Evolutionary conservation across 495 filamentous ascomycete species (phyloP), one percentile per base, ranked within the genome.

Genomic region (Penicillium longicatenatum): DNA sequence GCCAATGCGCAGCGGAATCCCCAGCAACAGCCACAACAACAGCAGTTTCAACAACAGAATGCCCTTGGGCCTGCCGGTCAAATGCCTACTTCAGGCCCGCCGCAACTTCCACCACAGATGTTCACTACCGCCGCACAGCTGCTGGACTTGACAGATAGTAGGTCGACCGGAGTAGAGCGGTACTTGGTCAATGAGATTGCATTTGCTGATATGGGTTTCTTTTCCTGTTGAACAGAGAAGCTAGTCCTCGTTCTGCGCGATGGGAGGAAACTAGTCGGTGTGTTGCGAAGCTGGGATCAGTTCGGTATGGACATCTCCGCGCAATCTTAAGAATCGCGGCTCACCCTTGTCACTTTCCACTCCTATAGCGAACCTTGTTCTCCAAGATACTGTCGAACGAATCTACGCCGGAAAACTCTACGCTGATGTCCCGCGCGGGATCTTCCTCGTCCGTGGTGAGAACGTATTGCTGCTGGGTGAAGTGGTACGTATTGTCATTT

Each of bases 101-200:
- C 79, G 26, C 80, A 83, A 65, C 70, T 83, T 57, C 80, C 79
- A 12, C 80, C 75, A 46, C 91, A 98, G 79, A 97, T 98, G 92
- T 98, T 98, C 78, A 97, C 95, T 16, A 98, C 94, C 4, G 93
- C 94, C 43, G 92, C 94, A 50, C 93, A 97, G 73, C 76, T 98
- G 43, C 74, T 98, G 37, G 94, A 98, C 72, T 80, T 98, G 64
- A 97, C 94, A 60, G 94, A 98, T 76, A 98, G 93, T 98, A 83
- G 30, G 72, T 72, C 52, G 33, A 47, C 14, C 39, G 10, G 22
- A 19, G n/a, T 31, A 45, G 6, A 21, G 3, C 4, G 11, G n/a
- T 39, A 3, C 39, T 8, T 16, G n/a, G 11, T 42, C 9, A 43
- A 24, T 16, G 2, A 6, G 2, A 39, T 17, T 16, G 10, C 20